These are phyloP conservation scores for Aspergillus cavernicola DNA, from an alignment of 495 filamentous ascomycete species.

Conservation along the genomic window DNA sequence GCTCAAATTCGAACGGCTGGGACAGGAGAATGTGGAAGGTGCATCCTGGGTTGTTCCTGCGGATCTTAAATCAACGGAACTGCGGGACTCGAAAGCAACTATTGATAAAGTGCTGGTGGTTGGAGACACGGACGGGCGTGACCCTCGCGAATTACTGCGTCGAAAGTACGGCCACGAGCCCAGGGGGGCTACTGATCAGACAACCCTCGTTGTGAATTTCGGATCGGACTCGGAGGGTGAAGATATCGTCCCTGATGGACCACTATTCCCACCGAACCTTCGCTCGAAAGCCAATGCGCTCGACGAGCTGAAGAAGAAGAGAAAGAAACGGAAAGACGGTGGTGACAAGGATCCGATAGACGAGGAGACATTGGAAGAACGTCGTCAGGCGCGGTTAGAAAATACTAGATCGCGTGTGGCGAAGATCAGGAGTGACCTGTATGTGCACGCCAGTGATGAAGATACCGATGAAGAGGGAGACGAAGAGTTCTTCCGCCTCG, in stretches of 20 bases:
- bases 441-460: constrained; percentile 74
- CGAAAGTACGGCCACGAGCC: constrained; percentile 55
- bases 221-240: constrained; percentile 62
- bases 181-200: constrained; percentile 37
- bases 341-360: constrained; percentile 41
- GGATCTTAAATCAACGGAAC: constrained; percentile 52
- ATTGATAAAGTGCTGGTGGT: constrained; percentile 70
- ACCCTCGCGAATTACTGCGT: constrained; percentile 72
- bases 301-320: constrained; percentile 50
- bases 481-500: constrained; percentile 65
- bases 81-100: constrained; percentile 57
- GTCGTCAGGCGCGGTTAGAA: constrained; percentile 50
- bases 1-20: constrained; percentile 66
- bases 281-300: constrained; percentile 44
- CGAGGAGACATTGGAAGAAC: constrained; percentile 49
- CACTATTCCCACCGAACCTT: constrained; percentile 61
- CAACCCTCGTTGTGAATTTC: constrained; percentile 41
- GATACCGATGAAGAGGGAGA: constrained; percentile 69
- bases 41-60: constrained; percentile 79
- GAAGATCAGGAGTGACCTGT: constrained; percentile 81
- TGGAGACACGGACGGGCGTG: constrained; percentile 57
- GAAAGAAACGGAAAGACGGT: constrained; percentile 40
- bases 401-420: constrained; percentile 59
- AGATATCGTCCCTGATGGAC: constrained; percentile 57
- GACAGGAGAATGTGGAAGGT: constrained; percentile 65